phyloP scores from a whole-genome alignment of 768 basidiomycete species.

The Lactifluus piperatus region DNA sequence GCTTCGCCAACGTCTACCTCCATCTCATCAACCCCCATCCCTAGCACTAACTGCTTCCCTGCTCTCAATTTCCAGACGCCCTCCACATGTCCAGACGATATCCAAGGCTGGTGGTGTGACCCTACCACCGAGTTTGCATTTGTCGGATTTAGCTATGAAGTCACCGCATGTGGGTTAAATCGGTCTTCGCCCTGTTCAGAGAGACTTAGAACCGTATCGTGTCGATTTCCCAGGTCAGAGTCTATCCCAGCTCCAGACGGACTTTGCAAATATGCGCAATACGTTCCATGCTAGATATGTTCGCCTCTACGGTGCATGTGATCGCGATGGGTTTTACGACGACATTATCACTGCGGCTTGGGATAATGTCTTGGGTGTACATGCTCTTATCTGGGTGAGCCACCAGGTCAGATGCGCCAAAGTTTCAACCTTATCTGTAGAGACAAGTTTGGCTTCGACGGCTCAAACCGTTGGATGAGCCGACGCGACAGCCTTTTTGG shows the following conservation, averaged over 20 bases:
- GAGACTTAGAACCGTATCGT: constrained; percentile 2
- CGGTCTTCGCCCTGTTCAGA: background rate
- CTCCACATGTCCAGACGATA: constrained; percentile 30
- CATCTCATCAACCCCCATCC: background rate
- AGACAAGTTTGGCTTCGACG: constrained; percentile 27
- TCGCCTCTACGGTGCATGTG: constrained; percentile 38
- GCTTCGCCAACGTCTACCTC: background rate
- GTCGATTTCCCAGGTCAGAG: constrained; percentile 45
- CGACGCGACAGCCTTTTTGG: constrained; percentile 25
- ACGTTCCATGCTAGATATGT: constrained; percentile 60
- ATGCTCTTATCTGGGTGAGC: constrained; percentile 64
- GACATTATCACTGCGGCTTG: constrained; percentile 62
- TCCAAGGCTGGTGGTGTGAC: constrained; percentile 44
- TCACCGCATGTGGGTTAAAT: constrained; percentile 45
- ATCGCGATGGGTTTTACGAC: constrained; percentile 37
- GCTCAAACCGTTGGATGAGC: constrained; percentile 22
- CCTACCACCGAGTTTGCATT: constrained; percentile 61
- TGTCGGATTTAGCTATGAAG: constrained; percentile 69
- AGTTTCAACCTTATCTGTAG: background rate
- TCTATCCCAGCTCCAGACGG: constrained; percentile 36
- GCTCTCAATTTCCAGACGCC: constrained; percentile 49
- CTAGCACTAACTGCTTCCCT: constrained; percentile 29
- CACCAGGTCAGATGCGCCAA: background rate
- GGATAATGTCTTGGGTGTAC: constrained; percentile 58
- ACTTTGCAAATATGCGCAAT: constrained; percentile 52